Evolutionary conservation across 2,329 filamentous ascomycete species (phyloP).

Genomic region (Aspergillus bombycis): DNA sequence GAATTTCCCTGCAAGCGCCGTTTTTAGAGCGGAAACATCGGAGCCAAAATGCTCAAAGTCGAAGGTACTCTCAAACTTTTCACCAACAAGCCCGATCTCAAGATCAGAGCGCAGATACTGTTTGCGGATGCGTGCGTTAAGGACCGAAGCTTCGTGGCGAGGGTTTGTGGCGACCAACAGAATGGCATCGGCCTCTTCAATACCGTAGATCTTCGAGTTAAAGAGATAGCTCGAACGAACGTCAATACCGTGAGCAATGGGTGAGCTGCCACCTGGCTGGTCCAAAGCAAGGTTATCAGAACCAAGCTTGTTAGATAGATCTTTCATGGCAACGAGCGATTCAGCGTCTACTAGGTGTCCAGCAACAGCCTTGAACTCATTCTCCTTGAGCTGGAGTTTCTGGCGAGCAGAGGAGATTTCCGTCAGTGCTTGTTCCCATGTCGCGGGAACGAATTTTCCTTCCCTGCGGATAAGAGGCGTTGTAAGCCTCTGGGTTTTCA

Average conservation of each 20-base stretch:
- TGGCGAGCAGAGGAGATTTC: constrained; percentile 83
- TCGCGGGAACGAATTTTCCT: constrained; percentile 86
- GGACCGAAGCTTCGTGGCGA: constrained; percentile 88
- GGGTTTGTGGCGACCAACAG: constrained; percentile 95
- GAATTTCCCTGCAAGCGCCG: constrained; percentile 80
- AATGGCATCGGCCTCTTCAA: constrained; percentile 91
- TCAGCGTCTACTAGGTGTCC: constrained; percentile 91
- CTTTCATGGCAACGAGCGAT: constrained; percentile 93
- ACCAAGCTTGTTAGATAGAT: constrained; percentile 92
- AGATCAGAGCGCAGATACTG: constrained; percentile 96
- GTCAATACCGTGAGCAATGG: constrained; percentile 89
- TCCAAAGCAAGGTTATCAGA: constrained; percentile 96
- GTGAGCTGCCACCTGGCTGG: constrained; percentile 79
- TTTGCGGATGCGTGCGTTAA: constrained; percentile 96
- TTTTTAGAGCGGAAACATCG: constrained; percentile 79
- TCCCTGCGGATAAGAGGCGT: constrained; percentile 87
- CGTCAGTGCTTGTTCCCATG: constrained; percentile 92
- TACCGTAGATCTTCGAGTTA: constrained; percentile 91
- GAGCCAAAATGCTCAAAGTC: constrained; percentile 89
- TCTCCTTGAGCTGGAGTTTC: constrained; percentile 77
- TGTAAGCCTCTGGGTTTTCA: constrained; percentile 94
- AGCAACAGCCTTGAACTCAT: constrained; percentile 95
- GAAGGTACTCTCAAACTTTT: constrained; percentile 91
- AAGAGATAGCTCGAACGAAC: constrained; percentile 94
- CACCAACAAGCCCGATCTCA: constrained; percentile 87